phyloP scores from a whole-genome alignment of 2,329 filamentous ascomycete genomes.

The Eutypella sp. region DNA sequence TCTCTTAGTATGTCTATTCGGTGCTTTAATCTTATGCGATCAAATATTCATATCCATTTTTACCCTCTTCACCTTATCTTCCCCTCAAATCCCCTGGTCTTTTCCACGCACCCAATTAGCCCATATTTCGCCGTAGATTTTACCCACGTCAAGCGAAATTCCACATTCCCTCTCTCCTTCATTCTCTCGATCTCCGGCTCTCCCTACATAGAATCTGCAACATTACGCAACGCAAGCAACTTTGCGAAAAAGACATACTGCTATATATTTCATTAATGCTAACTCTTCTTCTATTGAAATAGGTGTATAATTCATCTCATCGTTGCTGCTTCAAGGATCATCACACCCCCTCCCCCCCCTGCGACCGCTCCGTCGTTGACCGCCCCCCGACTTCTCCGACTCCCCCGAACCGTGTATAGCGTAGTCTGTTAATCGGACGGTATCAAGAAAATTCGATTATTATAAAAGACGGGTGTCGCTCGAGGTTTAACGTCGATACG shows the following conservation, averaged over 20 bases:
- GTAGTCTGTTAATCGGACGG: constrained; percentile 7
- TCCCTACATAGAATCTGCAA: too few relatives aligned
- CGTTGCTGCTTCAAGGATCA: constrained; percentile 4
- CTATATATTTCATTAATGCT: constrained; percentile 7
- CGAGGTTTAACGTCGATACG: constrained; percentile 7
- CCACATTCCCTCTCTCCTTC: constrained; percentile 12
- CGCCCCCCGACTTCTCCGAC: constrained; percentile 8
- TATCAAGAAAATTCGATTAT: constrained; percentile 3
- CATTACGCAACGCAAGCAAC: constrained; percentile 3
- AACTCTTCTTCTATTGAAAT: constrained; percentile 8
- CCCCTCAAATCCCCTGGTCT: constrained; percentile 3
- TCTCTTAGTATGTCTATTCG: constrained; percentile 32
- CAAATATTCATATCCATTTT: constrained; percentile 18
- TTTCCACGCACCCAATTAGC: constrained; percentile 9
- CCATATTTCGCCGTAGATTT: too few relatives aligned
- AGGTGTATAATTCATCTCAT: constrained; percentile 8
- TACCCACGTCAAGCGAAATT: constrained; percentile 5
- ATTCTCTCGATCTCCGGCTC: constrained; percentile 11
- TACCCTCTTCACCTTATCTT: constrained; percentile 6
- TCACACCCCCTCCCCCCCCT: constrained; percentile 3
- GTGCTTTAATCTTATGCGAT: constrained; percentile 31
- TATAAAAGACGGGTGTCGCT: constrained; percentile 8
- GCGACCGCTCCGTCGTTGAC: constrained; percentile 22
- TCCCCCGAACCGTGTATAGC: constrained; percentile 3
- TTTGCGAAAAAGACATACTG: constrained; percentile 3